Conservation (phyloP, 306 rosid genomes). For the Quercus ilex region DNA sequence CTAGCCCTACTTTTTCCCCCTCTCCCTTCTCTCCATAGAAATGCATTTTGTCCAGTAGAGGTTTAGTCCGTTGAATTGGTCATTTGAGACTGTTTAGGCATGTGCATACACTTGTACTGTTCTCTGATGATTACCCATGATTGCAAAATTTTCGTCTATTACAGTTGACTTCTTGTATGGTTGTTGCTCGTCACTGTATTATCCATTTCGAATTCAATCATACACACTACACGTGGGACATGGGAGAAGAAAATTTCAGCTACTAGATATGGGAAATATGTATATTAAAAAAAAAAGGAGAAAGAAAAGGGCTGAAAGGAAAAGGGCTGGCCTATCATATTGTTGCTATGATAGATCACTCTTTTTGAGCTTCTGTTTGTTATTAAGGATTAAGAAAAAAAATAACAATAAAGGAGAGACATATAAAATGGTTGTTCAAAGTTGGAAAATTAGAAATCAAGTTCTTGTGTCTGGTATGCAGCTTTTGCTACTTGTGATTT, state of each 20-base stretch:
- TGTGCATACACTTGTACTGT: background rate
- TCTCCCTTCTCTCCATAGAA: no score
- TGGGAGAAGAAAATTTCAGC: background rate
- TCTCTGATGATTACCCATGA: background rate
- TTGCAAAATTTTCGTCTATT: background rate
- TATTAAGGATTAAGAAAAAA: background rate
- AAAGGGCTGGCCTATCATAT: background rate
- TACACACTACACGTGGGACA: background rate
- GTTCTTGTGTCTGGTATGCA: background rate
- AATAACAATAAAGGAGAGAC: background rate
- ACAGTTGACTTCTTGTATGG: background rate
- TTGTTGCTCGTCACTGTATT: background rate
- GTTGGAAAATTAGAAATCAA: background rate
- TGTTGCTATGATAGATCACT: background rate
- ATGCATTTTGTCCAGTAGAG: no score
- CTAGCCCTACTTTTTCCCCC: no score
- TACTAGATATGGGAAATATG: background rate
- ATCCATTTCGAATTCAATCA: background rate
- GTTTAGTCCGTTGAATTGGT: background rate
- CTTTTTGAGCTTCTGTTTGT: no score
- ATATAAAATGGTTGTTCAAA: background rate
- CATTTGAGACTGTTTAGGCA: background rate
- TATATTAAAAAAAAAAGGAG: no score
- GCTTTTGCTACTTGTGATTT: no score
- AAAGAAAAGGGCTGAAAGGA: background rate